A percentile compares a stretch with the other conserved stretches of the same genome.
These are phyloP conservation scores for Colletotrichum chrysophilum DNA, from an alignment of 2,329 filamentous ascomycete genomes.

Conservation along the genomic window DNA sequence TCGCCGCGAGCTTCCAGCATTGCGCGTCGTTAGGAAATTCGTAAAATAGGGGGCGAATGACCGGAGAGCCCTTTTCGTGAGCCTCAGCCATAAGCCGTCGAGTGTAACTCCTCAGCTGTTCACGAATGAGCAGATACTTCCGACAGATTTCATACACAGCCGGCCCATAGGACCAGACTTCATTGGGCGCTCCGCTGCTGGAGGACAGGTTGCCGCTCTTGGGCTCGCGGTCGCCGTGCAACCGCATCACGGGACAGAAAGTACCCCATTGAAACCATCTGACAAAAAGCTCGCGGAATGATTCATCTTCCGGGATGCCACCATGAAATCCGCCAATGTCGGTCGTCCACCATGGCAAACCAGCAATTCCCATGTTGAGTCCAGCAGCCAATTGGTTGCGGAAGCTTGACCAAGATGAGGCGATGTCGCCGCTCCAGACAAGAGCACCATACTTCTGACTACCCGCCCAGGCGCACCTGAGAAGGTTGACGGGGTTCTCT, in stretches of 20 bases:
- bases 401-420: constrained; percentile 65
- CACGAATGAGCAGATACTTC: neutral
- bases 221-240: constrained; percentile 71
- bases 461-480: constrained; percentile 54
- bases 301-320: constrained; percentile 58
- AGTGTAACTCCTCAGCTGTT: neutral
- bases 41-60: neutral
- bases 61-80: neutral
- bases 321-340: constrained; percentile 75
- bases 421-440: constrained; percentile 72
- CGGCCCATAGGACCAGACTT: neutral
- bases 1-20: neutral
- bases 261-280: constrained; percentile 74
- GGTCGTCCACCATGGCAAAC: constrained; percentile 73
- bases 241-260: constrained; percentile 70
- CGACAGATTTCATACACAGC: neutral
- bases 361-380: constrained; percentile 68
- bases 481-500: constrained; percentile 59
- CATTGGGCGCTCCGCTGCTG: neutral
- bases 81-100: neutral
- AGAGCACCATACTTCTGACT: constrained; percentile 69
- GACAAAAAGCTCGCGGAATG: constrained; percentile 67
- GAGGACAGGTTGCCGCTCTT: constrained; percentile 20
- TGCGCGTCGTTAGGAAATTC: neutral
- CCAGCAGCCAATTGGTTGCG: constrained; percentile 67